Base-by-base conservation (phyloP, 768 basidiomycete species). In the Piloderma croceum region DNA sequence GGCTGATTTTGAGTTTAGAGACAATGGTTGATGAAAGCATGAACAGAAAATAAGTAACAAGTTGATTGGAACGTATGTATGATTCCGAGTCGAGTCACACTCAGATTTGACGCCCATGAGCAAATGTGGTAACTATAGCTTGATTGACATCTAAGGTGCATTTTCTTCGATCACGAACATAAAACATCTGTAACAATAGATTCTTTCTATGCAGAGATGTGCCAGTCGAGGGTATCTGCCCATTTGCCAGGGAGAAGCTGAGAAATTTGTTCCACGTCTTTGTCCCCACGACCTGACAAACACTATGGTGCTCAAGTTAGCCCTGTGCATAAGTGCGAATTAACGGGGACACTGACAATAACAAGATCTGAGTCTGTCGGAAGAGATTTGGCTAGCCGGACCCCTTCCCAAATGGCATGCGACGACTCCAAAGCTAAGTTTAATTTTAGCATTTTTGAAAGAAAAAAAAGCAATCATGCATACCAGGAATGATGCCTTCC, bases 261-360 rank as follows among this genome's bases (percentile, higher is more conserved):
- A n/a, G 86, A 91, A 42, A 99, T 92, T 56, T 98, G 87, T 50
- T 94, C 87, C 3, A 99, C 96, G 56, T 99, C 94, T 64, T 98
- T 98, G 63, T 98, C 92, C 13, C 96, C 96, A 47, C 94, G 80
- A 36, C 94, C 94, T 39, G 90, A 93, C 38, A 97, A 68, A 55
- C 91, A 96, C 89, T 93, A 44, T 19, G 18, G 31, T 13, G 17
- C 18, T 39, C 52, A 18, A 36, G 24, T 37, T 13, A n/a, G n/a
- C n/a, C n/a, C n/a, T n/a, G n/a, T n/a, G n/a, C n/a, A n/a, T n/a
- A n/a, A n/a, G n/a, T n/a, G n/a, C n/a, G n/a, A n/a, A n/a, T 15
- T 13, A 42, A 4, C 5, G 32, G 9, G 17, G 10, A 34, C 6
- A 76, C 90, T 64, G 57, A 96, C 92, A 44, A 98, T 81, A 35